A percentile compares a stretch with the other conserved stretches of the same genome.
phyloP scores from a whole-genome alignment of 768 basidiomycete species.

The Neoboletus subvelutipes region DNA sequence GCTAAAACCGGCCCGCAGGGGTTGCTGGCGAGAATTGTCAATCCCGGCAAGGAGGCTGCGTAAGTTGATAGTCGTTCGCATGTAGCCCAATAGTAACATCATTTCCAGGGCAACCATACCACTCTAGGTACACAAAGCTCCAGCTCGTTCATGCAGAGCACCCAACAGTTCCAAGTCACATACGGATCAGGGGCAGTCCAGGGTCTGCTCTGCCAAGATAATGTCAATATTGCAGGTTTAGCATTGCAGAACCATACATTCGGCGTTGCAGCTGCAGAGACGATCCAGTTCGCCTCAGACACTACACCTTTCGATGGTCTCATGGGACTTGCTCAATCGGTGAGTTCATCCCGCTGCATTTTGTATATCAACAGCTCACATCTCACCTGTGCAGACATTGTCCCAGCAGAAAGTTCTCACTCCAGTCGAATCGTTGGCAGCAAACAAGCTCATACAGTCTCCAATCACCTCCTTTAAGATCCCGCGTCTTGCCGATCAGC shows the following conservation, averaged over 20 bases:
- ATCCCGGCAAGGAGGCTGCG: slow-evolving; percentile 42
- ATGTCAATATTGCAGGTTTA: slow-evolving; percentile 63
- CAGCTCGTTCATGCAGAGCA: slow-evolving; percentile 56
- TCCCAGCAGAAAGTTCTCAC: slow-evolving; percentile 66
- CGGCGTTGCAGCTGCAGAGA: slow-evolving; percentile 63
- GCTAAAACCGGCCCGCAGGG: slow-evolving; percentile 25
- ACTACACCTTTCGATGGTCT: slow-evolving; percentile 64
- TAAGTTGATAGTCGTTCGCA: slow-evolving; percentile 24
- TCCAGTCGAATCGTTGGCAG: slow-evolving; percentile 68
- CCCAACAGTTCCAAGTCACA: slow-evolving; percentile 53
- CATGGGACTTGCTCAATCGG: slow-evolving; percentile 76
- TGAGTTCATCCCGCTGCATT: slow-evolving; percentile 34
- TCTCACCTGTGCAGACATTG: slow-evolving; percentile 40
- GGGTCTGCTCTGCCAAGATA: slow-evolving; percentile 63
- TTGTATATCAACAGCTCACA: background rate
- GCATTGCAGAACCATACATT: slow-evolving; percentile 58
- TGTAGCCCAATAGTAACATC: slow-evolving; percentile 20
- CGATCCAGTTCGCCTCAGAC: slow-evolving; percentile 54
- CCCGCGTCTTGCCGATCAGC: slow-evolving; percentile 64
- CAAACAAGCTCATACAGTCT: slow-evolving; percentile 52
- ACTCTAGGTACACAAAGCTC: slow-evolving; percentile 65
- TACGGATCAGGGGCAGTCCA: slow-evolving; percentile 72
- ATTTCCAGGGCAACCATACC: slow-evolving; percentile 57
- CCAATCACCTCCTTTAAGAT: slow-evolving; percentile 82
- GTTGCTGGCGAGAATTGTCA: slow-evolving; percentile 56